phyloP scores from a whole-genome alignment of 2,329 filamentous ascomycete species.

The Clarireedia paspali region DNA sequence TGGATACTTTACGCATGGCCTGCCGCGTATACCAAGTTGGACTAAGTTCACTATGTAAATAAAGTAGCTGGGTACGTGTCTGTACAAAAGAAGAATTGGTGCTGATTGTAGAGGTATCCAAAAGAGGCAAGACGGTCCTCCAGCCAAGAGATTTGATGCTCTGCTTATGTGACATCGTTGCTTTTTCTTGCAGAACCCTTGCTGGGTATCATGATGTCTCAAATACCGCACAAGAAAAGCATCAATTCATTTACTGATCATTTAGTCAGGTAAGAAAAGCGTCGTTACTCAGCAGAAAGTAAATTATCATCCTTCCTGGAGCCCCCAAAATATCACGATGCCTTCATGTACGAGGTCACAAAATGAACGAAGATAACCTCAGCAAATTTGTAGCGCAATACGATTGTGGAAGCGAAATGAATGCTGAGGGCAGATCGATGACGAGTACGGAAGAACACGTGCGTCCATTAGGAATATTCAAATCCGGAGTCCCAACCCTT shows the following conservation, averaged over 20 bases:
- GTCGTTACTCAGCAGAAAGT: neutral
- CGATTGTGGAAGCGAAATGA: neutral
- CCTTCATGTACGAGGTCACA: neutral
- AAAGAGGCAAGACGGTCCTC: neutral
- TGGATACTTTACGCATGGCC: neutral
- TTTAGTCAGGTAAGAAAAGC: constrained; percentile 5
- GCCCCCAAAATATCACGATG: neutral
- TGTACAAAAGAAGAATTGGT: neutral
- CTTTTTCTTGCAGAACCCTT: constrained; percentile 1
- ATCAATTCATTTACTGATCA: neutral
- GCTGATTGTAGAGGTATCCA: neutral
- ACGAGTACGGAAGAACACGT: neutral
- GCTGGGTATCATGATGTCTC: constrained; percentile 1
- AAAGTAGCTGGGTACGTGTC: neutral
- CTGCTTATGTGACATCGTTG: neutral
- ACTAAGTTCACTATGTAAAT: neutral
- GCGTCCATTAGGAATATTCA: neutral
- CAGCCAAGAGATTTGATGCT: neutral
- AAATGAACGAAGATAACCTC: neutral
- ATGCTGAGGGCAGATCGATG: neutral
- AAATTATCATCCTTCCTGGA: neutral
- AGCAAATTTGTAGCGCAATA: neutral
- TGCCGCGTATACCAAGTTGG: neutral
- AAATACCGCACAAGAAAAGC: constrained; percentile 4
- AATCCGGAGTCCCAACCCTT: neutral